Evolutionary conservation across 768 basidiomycete species (phyloP).

Genomic region (Cystoderma amianthinum): DNA sequence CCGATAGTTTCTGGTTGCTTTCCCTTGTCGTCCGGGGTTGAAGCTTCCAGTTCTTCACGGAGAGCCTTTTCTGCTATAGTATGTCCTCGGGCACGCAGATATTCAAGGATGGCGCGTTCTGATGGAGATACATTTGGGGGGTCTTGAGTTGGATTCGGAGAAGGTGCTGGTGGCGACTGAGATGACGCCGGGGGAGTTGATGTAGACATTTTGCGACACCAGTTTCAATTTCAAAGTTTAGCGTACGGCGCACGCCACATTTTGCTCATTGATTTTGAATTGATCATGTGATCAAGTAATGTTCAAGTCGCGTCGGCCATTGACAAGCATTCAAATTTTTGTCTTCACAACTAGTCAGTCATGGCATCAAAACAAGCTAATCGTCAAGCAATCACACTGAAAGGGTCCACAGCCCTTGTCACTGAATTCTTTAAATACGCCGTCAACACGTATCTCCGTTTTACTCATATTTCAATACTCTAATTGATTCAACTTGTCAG

Average conservation of each 20-base stretch:
- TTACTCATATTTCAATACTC: not conserved
- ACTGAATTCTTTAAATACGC: conserved; percentile 99
- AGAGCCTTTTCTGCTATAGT: conserved; percentile 41
- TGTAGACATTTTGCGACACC: no score
- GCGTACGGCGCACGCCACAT: no score
- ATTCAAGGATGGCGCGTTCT: conserved; percentile 40
- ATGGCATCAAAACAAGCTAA: conserved; percentile 45
- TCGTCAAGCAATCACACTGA: conserved; percentile 85
- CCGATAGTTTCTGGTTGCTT: conserved; percentile 35
- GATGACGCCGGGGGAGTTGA: conserved; percentile 45
- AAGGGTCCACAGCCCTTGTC: conserved; percentile 89
- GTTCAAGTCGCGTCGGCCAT: no score
- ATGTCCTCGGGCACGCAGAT: conserved; percentile 42
- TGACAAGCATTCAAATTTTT: no score
- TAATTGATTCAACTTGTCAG: conserved; percentile 30
- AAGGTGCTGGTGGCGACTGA: conserved; percentile 39
- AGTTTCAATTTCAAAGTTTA: no score
- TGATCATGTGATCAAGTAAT: conserved; percentile 24
- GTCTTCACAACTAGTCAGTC: conserved; percentile 5
- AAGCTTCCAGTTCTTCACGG: conserved; percentile 33
- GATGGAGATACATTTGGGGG: conserved; percentile 25
- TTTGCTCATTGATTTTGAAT: no score
- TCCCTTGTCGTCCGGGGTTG: conserved; percentile 35
- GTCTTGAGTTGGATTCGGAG: conserved; percentile 35
- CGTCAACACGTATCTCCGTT: conserved; percentile 72